Evolutionary conservation across 2,329 filamentous ascomycete species (phyloP).

Genomic region (Cladosporium sp.): DNA sequence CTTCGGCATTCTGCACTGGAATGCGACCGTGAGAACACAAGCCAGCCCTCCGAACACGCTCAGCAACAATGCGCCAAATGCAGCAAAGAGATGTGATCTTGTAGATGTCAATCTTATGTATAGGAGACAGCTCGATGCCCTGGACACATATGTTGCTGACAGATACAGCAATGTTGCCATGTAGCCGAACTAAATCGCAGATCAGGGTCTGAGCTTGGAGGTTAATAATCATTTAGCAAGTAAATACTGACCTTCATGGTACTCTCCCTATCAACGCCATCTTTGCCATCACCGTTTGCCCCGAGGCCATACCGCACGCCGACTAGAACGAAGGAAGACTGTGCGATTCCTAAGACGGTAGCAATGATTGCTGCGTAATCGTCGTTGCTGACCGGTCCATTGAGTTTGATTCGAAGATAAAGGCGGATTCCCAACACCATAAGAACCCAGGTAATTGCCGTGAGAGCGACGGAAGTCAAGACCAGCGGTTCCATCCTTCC

Average conservation of each 20-base stretch:
- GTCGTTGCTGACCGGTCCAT: constrained; percentile 26
- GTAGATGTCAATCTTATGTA: constrained; percentile 21
- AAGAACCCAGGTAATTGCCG: constrained; percentile 21
- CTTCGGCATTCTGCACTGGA: constrained; percentile 22
- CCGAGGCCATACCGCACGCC: constrained; percentile 23
- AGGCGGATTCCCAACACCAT: constrained; percentile 23
- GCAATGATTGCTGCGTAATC: constrained; percentile 24
- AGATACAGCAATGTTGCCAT: not conserved
- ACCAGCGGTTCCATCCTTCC: not conserved
- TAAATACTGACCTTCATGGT: not conserved
- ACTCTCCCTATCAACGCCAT: not conserved
- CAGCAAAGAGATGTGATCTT: constrained; percentile 17
- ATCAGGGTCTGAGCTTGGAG: too few species aligned
- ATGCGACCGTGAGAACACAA: constrained; percentile 16
- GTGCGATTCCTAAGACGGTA: constrained; percentile 20
- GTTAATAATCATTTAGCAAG: too few species aligned
- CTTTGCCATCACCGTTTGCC: not conserved
- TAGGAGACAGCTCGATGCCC: constrained; percentile 24
- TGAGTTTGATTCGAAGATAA: constrained; percentile 26
- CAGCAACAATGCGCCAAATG: constrained; percentile 14
- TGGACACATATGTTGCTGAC: constrained; percentile 15
- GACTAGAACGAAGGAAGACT: constrained; percentile 17
- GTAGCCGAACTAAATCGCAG: not conserved
- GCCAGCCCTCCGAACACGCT: constrained; percentile 16
- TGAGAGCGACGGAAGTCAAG: constrained; percentile 10